phyloP scores from a whole-genome alignment of 768 basidiomycete genomes.

The Leccinum truebloodii region DNA sequence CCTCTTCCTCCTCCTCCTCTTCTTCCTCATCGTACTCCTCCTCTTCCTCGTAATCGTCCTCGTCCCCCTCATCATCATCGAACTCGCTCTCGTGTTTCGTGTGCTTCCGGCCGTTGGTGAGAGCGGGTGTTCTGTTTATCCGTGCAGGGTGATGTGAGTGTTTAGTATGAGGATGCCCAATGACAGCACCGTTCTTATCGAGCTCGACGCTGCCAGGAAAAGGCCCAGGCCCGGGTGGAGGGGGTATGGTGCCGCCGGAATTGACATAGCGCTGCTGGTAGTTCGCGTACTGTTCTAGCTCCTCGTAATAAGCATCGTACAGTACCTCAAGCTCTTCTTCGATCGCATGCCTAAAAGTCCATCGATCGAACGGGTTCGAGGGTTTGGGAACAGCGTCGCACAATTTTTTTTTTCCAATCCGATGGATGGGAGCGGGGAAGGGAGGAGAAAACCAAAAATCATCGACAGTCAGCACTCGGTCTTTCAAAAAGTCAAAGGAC shows the following conservation, averaged over 20 bases:
- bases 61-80: slow-evolving; percentile 64
- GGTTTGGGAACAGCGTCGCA: slow-evolving; percentile 8
- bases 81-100: slow-evolving; percentile 62
- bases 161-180: slow-evolving; percentile 39
- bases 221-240: slow-evolving; percentile 94
- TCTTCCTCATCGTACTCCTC: slow-evolving; percentile 58
- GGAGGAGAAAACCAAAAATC: slow-evolving; percentile 27
- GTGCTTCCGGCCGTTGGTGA: slow-evolving; percentile 41
- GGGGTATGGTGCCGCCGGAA: slow-evolving; percentile 85
- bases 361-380: slow-evolving; percentile 18
- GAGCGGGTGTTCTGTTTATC: slow-evolving; percentile 35
- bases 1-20: slow-evolving; percentile 68
- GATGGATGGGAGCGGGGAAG: slow-evolving; percentile 19
- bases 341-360: slow-evolving; percentile 77
- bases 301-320: slow-evolving; percentile 99
- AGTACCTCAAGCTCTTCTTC: slow-evolving; percentile 99
- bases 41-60: slow-evolving; percentile 53
- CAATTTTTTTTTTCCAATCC: slow-evolving; percentile 23
- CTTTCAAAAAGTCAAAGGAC: slow-evolving; percentile 17
- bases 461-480: slow-evolving; percentile 24
- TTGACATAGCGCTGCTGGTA: slow-evolving; percentile 95
- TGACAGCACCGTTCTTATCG: slow-evolving; percentile 83
- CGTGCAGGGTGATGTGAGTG: slow-evolving; percentile 42
- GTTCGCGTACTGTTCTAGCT: slow-evolving; percentile 99
- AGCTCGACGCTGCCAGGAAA: slow-evolving; percentile 98